These are phyloP conservation scores for Dioscorea dumetorum DNA, from an alignment of 106 monocot species.

Conservation along the genomic window DNA sequence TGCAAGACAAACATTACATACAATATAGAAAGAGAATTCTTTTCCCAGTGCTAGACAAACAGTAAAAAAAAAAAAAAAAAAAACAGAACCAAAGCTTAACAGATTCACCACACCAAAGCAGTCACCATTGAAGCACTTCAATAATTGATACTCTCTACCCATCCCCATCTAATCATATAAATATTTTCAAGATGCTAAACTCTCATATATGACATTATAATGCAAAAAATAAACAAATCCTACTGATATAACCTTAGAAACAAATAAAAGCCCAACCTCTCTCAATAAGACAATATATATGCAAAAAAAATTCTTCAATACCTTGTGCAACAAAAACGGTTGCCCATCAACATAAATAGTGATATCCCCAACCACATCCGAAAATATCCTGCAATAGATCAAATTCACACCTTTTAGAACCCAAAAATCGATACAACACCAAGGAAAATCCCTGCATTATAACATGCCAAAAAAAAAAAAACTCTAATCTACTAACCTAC, in stretches of 20 bases:
- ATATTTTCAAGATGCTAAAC: neutral
- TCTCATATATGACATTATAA: neutral
- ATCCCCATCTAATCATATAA: neutral
- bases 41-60: too few species aligned
- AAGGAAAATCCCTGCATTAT: neutral
- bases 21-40: too few species aligned
- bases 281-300: neutral
- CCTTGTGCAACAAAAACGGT: constrained; percentile 90
- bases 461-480: neutral
- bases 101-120: too few species aligned
- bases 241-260: neutral
- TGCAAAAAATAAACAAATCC: neutral
- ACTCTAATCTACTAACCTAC: neutral
- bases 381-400: constrained; percentile 54
- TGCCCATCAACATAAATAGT: constrained; percentile 63
- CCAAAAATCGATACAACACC: neutral
- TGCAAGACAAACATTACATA: too few species aligned
- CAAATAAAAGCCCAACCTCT: neutral
- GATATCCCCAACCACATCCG: constrained; percentile 79
- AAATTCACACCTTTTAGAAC: neutral
- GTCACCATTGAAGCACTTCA: neutral
- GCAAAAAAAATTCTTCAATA: constrained; percentile 8
- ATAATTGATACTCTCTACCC: neutral
- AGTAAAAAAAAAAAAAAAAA: too few species aligned
- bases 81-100: too few species aligned